Base-by-base conservation (phyloP, 768 basidiomycete genomes). In the Hygrocybe punicea region DNA sequence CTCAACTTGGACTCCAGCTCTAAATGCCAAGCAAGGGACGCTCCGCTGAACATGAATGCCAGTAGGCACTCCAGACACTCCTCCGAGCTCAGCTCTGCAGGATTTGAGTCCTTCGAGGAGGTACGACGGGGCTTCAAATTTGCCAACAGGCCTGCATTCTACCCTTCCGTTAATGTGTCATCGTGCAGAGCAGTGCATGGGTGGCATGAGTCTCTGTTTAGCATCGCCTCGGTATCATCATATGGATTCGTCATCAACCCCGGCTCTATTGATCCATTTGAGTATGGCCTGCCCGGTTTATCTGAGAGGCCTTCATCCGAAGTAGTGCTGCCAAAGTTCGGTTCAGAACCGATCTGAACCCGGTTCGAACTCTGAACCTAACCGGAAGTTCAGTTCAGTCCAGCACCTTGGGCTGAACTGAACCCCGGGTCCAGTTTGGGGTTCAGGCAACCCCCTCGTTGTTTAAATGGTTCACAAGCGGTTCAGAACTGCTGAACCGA, bases 101-200 rank as follows among this genome's bases (percentile, higher is more conserved):
- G 89, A 0, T 77, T 91, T 14, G 84, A 86, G 46, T 86, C 87
- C 0, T 92, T 90, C 60, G 84, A 86, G 17, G 89, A 90, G 64
- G 81, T 91, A n/a, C 75, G 89, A 29, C 80, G 87, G 50, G 87
- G 85, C 1, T 92, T 91, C 59, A 89, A 91, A 65, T 91, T 88
- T 67, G 76, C 76, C 24, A 75, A 80, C 7, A 73, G 86, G 0
- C 83, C 85, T 2, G 73, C 80, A 1, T 89, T 88, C 68, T 90
- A 87, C 63, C 85, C 85, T 1, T 80, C 82, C 10, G 70, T 76
- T 25, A 37, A 67, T 2, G 70, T 72, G 9, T 64, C 69, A 34
- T 73, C 72, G 16, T 73, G 72, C 23, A 68, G 56, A 13, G 70
- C 65, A 45, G n/a, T n/a, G n/a, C 82, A 85, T 47, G 64, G 65